These are phyloP conservation scores for Tulasnella sp. DNA, from an alignment of 768 basidiomycete genomes.

Conservation along the genomic window DNA sequence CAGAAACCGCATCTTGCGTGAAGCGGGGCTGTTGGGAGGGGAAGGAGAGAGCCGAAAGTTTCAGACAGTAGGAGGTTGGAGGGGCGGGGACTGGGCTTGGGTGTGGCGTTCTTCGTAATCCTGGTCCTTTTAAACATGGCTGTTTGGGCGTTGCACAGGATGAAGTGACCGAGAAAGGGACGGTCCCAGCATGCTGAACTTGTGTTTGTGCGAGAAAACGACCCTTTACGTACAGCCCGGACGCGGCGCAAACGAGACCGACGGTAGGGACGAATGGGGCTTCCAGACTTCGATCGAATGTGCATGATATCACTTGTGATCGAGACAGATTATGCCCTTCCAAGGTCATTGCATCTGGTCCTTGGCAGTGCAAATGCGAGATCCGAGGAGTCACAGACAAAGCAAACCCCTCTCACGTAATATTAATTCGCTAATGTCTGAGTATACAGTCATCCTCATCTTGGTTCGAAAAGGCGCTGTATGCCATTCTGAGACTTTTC, in stretches of 20 bases:
- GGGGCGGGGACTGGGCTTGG: background rate
- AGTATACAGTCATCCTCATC: background rate
- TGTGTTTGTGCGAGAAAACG: background rate
- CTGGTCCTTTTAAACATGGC: background rate
- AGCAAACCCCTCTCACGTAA: background rate
- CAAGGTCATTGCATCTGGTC: background rate
- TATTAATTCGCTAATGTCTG: background rate
- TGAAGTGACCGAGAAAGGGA: background rate
- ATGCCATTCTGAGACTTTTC: background rate
- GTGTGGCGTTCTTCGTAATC: background rate
- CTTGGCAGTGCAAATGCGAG: background rate
- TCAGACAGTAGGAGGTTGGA: background rate
- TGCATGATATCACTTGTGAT: background rate
- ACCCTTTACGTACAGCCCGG: background rate
- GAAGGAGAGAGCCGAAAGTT: background rate
- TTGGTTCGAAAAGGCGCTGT: background rate
- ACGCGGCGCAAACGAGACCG: background rate
- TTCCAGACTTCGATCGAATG: background rate
- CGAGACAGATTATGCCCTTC: background rate
- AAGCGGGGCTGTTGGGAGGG: background rate
- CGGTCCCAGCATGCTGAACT: background rate
- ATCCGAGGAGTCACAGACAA: background rate
- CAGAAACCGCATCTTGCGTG: slow-evolving; percentile 11
- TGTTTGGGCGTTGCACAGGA: background rate
- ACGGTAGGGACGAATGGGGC: background rate